Conservation (phyloP, 352 stramenopile species). For the Phytophthora quininea region DNA sequence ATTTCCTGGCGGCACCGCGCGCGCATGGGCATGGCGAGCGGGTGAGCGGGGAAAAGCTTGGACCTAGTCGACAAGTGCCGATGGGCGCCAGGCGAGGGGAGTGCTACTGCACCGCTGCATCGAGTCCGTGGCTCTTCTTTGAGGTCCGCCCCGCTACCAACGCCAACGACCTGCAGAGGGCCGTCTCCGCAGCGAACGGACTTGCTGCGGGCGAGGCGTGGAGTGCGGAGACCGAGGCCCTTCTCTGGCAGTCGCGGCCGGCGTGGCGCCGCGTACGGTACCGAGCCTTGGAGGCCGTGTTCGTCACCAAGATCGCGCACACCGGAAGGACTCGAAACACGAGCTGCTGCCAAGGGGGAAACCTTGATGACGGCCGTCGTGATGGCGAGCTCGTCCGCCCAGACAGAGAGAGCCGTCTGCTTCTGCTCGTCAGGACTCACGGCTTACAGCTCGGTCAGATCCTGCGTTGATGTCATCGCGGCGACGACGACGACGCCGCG, state of each 20-base stretch:
- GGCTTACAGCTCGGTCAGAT: not conserved
- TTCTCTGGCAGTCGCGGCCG: slow-evolving; percentile 27
- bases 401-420: not conserved
- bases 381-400: not conserved
- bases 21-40: not conserved
- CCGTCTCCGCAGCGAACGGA: too few relatives aligned
- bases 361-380: not conserved
- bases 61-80: not conserved
- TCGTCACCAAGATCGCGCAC: slow-evolving; percentile 31
- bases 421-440: not conserved
- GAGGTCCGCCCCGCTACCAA: slow-evolving; percentile 17
- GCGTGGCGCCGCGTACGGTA: not conserved
- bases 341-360: not conserved
- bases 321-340: not conserved
- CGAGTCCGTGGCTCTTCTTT: not conserved
- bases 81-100: slow-evolving; percentile 6
- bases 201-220: not conserved
- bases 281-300: slow-evolving; percentile 5
- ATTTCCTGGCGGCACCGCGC: slow-evolving; percentile 5
- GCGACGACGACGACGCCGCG: not conserved
- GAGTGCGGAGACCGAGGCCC: slow-evolving; percentile 24
- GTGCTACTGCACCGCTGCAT: slow-evolving; percentile 8
- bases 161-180: too few relatives aligned
- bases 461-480: too few relatives aligned
- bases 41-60: not conserved